Evolutionary conservation across 2,329 filamentous ascomycete genomes (phyloP).

Genomic region (Amphichorda felina): DNA sequence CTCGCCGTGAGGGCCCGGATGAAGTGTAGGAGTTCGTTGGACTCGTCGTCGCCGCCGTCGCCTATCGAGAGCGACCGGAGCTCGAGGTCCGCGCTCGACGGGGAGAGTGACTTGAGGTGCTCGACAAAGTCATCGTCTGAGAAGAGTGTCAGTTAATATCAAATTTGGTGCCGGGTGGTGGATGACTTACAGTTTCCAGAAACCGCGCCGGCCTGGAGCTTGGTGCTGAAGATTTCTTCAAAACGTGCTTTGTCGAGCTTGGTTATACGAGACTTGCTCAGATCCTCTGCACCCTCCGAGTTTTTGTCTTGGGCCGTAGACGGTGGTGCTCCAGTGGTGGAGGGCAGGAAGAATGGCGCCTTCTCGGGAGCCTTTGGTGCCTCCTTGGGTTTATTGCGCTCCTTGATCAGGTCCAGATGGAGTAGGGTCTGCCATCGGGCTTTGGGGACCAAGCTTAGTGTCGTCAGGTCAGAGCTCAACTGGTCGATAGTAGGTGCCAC

Average conservation of each 20-base stretch:
- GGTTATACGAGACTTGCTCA: slow-evolving; percentile 53
- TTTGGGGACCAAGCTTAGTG: slow-evolving; percentile 78
- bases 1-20: slow-evolving; percentile 66
- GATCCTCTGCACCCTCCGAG: slow-evolving; percentile 23
- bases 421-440: slow-evolving; percentile 90
- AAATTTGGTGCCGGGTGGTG: no score
- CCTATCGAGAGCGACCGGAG: slow-evolving; percentile 62
- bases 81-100: slow-evolving; percentile 80
- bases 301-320: slow-evolving; percentile 21
- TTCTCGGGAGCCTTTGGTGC: slow-evolving; percentile 86
- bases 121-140: slow-evolving; percentile 56
- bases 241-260: slow-evolving; percentile 48
- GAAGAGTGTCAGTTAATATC: neutral
- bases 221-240: slow-evolving; percentile 46
- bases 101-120: slow-evolving; percentile 69
- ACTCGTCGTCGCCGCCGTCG: slow-evolving; percentile 26
- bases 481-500: slow-evolving; percentile 56
- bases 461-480: slow-evolving; percentile 72
- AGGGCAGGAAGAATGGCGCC: slow-evolving; percentile 88
- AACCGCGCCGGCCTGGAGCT: slow-evolving; percentile 39
- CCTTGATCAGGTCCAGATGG: slow-evolving; percentile 82
- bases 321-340: slow-evolving; percentile 34
- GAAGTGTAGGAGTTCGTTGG: slow-evolving; percentile 68
- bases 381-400: slow-evolving; percentile 89
- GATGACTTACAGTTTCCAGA: slow-evolving; percentile 48